Percentiles rank a stretch among this genome's conserved stretches.
phyloP scores from a whole-genome alignment of 164 flowering plant species.

The Hamamelis virginiana region DNA sequence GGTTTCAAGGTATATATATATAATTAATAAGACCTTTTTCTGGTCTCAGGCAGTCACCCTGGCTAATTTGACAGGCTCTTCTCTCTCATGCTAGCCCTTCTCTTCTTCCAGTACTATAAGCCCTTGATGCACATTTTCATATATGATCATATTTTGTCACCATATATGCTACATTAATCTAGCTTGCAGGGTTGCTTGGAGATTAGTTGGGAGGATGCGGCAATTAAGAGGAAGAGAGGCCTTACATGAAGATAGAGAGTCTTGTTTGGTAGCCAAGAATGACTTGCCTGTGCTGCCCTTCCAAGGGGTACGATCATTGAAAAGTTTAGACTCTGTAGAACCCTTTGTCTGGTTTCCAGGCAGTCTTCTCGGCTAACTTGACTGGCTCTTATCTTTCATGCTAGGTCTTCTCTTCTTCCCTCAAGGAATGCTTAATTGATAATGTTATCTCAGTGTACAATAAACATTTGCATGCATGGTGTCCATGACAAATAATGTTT shows the following conservation, averaged over 20 bases:
- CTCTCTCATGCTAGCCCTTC: constrained; percentile 31
- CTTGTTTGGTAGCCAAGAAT: constrained; percentile 25
- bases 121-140: background rate
- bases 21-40: background rate
- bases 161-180: no score
- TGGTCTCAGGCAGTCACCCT: constrained; percentile 43
- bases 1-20: background rate
- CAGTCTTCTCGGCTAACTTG: constrained; percentile 26
- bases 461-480: no score
- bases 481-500: no score
- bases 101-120: constrained; percentile 15
- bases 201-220: constrained; percentile 1
- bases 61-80: constrained; percentile 50
- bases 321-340: background rate
- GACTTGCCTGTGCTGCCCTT: constrained; percentile 22
- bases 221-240: constrained; percentile 17
- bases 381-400: constrained; percentile 23
- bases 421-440: background rate
- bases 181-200: no score
- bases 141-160: no score
- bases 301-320: background rate
- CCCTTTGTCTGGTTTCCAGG: constrained; percentile 15
- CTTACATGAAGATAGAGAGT: constrained; percentile 18
- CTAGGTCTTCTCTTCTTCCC: constrained; percentile 24
- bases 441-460: no score